phyloP scores from a whole-genome alignment of 129 eudicot species.

The Oenanthe sinensis region DNA sequence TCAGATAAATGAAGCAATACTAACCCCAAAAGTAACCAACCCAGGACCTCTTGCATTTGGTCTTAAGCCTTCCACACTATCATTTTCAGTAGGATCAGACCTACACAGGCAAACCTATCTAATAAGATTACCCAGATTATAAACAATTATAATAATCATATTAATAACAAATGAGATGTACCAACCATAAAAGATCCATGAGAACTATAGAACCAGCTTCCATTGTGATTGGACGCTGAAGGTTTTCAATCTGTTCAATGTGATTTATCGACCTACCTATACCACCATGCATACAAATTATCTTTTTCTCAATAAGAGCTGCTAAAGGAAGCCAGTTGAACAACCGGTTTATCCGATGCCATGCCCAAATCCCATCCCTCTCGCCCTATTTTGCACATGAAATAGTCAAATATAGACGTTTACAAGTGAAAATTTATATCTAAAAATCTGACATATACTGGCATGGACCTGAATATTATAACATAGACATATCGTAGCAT shows the following conservation, averaged over 20 bases:
- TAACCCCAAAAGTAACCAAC: constrained; percentile 91
- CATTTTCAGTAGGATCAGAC: constrained; percentile 80
- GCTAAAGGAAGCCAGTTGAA: constrained; percentile 77
- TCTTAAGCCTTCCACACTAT: constrained; percentile 64
- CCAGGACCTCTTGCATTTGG: constrained; percentile 98
- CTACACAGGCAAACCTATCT: constrained; percentile 25
- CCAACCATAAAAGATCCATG: constrained; percentile 61
- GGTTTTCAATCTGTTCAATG: constrained; percentile 79
- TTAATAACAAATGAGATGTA: not conserved
- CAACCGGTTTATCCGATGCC: constrained; percentile 87
- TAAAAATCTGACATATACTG: not conserved
- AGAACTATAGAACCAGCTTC: constrained; percentile 88
- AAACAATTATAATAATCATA: not conserved
- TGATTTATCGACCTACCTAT: constrained; percentile 92
- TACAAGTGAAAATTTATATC: not conserved
- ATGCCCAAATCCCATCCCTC: constrained; percentile 80
- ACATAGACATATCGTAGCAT: not conserved
- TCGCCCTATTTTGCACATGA: constrained; percentile 34
- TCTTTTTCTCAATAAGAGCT: constrained; percentile 69
- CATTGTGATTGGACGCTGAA: constrained; percentile 92
- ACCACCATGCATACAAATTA: constrained; percentile 99
- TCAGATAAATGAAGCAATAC: constrained; percentile 17
- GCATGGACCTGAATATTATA: not conserved
- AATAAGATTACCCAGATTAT: not conserved
- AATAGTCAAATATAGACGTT: not conserved